These are phyloP conservation scores for Thecaphora frezii DNA, from an alignment of 1,284 basidiomycete genomes.

Conservation along the genomic window DNA sequence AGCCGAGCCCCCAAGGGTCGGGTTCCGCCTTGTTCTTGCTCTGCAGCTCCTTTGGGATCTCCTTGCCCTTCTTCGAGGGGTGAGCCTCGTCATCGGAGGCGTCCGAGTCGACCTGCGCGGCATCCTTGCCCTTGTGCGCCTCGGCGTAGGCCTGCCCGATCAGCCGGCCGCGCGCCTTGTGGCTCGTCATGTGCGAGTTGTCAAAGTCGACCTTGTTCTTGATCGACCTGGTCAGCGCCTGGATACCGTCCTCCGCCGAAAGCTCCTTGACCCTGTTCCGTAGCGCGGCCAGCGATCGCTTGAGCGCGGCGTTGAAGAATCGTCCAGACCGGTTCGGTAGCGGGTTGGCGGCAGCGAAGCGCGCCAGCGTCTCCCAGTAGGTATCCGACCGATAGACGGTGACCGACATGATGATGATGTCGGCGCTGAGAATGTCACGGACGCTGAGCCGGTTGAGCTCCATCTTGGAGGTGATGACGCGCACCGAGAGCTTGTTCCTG, in stretches of 20 bases:
- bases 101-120: slow-evolving; percentile 34
- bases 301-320: slow-evolving; percentile 46
- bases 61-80: slow-evolving; percentile 14
- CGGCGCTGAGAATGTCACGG: slow-evolving; percentile 74
- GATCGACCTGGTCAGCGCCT: slow-evolving; percentile 16
- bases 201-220: slow-evolving; percentile 31
- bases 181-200: slow-evolving; percentile 30
- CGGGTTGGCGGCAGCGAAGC: slow-evolving; percentile 36
- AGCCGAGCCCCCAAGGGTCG: slow-evolving; percentile 70
- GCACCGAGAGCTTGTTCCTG: slow-evolving; percentile 67
- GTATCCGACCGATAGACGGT: slow-evolving; percentile 70
- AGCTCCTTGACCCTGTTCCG: slow-evolving; percentile 39
- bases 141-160: slow-evolving; percentile 37
- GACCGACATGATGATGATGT: slow-evolving; percentile 83
- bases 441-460: slow-evolving; percentile 78
- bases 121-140: slow-evolving; percentile 63
- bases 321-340: slow-evolving; percentile 35
- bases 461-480: slow-evolving; percentile 71
- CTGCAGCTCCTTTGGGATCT: slow-evolving; percentile 55
- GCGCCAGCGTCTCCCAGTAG: slow-evolving; percentile 45
- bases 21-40: slow-evolving; percentile 19
- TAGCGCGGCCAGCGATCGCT: slow-evolving; percentile 34
- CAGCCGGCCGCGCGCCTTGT: slow-evolving; percentile 32
- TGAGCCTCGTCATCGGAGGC: slow-evolving; percentile 57
- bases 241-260: slow-evolving; percentile 10